A percentile compares a stretch with the other conserved stretches of the same genome.
Evolutionary conservation across 106 monocot genomes (phyloP).

Genomic region (Alisma plantagoaquatica): DNA sequence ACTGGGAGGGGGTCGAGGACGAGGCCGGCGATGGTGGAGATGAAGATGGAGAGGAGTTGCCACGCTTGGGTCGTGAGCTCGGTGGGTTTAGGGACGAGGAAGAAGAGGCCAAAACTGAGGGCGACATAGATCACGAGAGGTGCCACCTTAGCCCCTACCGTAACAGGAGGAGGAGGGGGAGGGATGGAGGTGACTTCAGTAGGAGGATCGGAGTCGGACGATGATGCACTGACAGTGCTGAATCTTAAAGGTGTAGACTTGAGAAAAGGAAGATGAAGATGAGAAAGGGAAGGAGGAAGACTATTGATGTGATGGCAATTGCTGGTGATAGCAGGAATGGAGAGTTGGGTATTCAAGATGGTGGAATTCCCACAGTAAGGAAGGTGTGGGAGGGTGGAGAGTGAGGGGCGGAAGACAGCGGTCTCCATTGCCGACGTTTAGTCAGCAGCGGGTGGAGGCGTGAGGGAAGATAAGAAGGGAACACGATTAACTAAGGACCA

Average conservation of each 20-base stretch:
- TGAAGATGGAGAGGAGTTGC: constrained; percentile 88
- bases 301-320: no score
- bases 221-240: not conserved
- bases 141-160: constrained; percentile 44
- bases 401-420: constrained; percentile 23
- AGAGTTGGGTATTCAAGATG: no score
- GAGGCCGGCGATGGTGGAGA: constrained; percentile 80
- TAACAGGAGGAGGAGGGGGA: constrained; percentile 4
- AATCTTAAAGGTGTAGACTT: no score
- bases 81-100: constrained; percentile 59
- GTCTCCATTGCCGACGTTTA: constrained; percentile 32
- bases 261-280: not conserved
- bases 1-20: constrained; percentile 80
- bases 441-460: constrained; percentile 9
- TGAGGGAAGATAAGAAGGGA: not conserved
- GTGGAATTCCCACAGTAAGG: no score
- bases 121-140: constrained; percentile 56
- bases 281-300: not conserved
- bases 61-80: constrained; percentile 71
- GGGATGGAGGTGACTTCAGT: not conserved
- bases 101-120: constrained; percentile 59
- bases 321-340: no score
- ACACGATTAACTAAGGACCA: no score
- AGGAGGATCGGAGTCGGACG: constrained; percentile 8
- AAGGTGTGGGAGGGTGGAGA: constrained; percentile 7